phyloP scores from a whole-genome alignment of 2,329 filamentous ascomycete species.

The Huntiella savannae region DNA sequence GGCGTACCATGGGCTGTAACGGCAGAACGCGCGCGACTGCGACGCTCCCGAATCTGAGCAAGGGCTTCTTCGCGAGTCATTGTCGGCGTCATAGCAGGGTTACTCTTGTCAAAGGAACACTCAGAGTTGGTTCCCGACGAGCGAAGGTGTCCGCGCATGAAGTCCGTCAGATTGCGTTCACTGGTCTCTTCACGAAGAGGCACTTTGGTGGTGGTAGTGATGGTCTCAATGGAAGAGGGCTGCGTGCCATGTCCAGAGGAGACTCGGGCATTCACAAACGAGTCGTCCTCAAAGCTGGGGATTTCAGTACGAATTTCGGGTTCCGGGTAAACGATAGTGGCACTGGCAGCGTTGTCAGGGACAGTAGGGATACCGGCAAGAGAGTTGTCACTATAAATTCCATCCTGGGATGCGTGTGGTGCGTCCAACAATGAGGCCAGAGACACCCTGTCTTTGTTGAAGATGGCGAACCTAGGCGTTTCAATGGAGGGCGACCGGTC shows the following conservation, averaged over 20 bases:
- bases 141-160: constrained; percentile 3
- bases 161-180: constrained; percentile 11
- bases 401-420: constrained; percentile 20
- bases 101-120: constrained; percentile 30
- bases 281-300: constrained; percentile 16
- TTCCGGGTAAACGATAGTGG: constrained; percentile 11
- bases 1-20: not conserved
- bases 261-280: constrained; percentile 14
- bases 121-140: constrained; percentile 1
- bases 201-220: constrained; percentile 31
- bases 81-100: constrained; percentile 42
- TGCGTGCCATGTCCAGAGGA: not conserved
- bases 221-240: constrained; percentile 22
- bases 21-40: constrained; percentile 46
- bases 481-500: not conserved
- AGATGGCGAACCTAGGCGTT: constrained; percentile 36
- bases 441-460: constrained; percentile 34
- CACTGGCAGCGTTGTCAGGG: constrained; percentile 7
- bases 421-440: constrained; percentile 42
- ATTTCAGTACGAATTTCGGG: constrained; percentile 15
- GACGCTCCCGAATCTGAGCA: constrained; percentile 52
- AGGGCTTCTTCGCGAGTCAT: constrained; percentile 58
- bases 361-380: constrained; percentile 7
- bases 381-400: not conserved
- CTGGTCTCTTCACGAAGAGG: constrained; percentile 28